These are phyloP conservation scores for Syncephalastrum racemosum DNA, from an alignment of 371 early-diverging fungal genomes.

Conservation along the genomic window DNA sequence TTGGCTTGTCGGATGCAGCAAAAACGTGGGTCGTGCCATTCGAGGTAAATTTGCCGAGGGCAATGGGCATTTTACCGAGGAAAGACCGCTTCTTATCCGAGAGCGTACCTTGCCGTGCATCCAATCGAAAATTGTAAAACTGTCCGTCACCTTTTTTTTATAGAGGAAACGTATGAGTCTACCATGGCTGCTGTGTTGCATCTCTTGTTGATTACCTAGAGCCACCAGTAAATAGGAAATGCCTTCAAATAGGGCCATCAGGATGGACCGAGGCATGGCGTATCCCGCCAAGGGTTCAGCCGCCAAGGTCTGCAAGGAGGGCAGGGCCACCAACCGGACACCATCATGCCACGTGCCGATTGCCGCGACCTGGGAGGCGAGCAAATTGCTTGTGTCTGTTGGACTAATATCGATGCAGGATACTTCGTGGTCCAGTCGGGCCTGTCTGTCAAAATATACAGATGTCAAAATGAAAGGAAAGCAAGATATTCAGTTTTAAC, in stretches of 20 bases:
- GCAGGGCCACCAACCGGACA: conserved; percentile 62
- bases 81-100: conserved; percentile 68
- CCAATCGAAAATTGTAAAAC: conserved; percentile 68
- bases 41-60: conserved; percentile 64
- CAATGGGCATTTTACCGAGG: conserved; percentile 79
- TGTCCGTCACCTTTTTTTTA: conserved; percentile 72
- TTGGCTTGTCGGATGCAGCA: conserved; percentile 86
- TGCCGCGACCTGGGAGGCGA: conserved; percentile 54
- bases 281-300: conserved; percentile 56
- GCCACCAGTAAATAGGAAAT: conserved; percentile 78
- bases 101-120: conserved; percentile 41
- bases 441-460: conserved; percentile 16
- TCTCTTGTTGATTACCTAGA: conserved; percentile 49
- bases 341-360: conserved; percentile 81
- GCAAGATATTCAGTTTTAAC: background rate
- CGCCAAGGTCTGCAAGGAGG: conserved; percentile 51
- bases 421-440: conserved; percentile 62
- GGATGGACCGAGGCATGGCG: conserved; percentile 77
- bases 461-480: background rate
- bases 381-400: conserved; percentile 28
- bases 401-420: conserved; percentile 74
- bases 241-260: conserved; percentile 72
- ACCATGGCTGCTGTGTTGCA: background rate
- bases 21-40: conserved; percentile 73
- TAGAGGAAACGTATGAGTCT: background rate